A percentile compares a stretch with the other conserved stretches of the same genome.
phyloP scores from a whole-genome alignment of 2,329 filamentous ascomycete species.

The Pseudopithomyces maydicus region DNA sequence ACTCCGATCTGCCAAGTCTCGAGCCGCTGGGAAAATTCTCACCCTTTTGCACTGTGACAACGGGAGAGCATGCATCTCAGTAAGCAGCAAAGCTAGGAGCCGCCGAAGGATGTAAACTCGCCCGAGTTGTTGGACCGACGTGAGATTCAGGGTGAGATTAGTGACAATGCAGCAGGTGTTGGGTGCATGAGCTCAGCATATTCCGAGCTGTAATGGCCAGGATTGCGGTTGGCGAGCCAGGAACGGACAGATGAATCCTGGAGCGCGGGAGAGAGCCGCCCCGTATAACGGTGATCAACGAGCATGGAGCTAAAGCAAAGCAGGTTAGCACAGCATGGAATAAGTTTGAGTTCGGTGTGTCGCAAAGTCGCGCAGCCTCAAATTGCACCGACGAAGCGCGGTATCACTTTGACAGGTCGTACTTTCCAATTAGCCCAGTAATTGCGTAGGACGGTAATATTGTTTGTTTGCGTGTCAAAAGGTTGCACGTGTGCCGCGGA shows the following conservation, averaged over 20 bases:
- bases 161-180: not conserved
- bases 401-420: not conserved
- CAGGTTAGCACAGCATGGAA: not conserved
- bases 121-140: no score
- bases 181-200: not conserved
- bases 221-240: conserved; percentile 3
- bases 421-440: not conserved
- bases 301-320: not conserved
- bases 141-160: no score
- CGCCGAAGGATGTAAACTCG: not conserved
- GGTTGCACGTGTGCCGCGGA: not conserved
- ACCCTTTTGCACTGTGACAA: no score
- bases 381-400: not conserved
- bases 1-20: conserved; percentile 14
- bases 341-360: not conserved
- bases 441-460: not conserved
- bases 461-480: not conserved
- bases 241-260: not conserved
- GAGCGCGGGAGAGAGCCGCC: not conserved
- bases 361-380: not conserved
- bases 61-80: no score
- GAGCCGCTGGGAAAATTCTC: not conserved
- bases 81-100: no score
- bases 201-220: not conserved
- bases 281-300: not conserved